phyloP scores from a whole-genome alignment of 1,284 basidiomycete species.

The Vanrija sp. region DNA sequence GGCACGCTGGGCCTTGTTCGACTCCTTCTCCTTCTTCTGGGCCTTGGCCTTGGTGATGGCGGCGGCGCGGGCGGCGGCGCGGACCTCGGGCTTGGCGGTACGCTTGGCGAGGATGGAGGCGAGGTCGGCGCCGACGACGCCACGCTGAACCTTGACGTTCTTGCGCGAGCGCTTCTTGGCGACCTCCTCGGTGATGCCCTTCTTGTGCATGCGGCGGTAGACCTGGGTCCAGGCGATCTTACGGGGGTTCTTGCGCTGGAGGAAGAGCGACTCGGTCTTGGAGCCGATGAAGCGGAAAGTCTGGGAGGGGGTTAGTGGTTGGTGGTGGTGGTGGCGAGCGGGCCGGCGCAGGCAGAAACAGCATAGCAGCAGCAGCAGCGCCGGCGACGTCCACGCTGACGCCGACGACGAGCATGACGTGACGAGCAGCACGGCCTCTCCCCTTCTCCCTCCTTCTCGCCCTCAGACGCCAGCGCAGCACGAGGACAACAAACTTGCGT shows the following conservation, averaged over 20 bases:
- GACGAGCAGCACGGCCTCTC: too few species aligned
- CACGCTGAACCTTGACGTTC: slow-evolving; percentile 97
- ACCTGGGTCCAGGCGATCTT: slow-evolving; percentile 99
- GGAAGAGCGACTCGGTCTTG: slow-evolving; percentile 94
- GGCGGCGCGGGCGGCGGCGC: slow-evolving; percentile 72
- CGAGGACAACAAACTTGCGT: too few species aligned
- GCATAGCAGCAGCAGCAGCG: background rate
- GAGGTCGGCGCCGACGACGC: slow-evolving; percentile 95
- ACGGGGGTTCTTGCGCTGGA: slow-evolving; percentile 99
- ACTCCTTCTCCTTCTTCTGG: slow-evolving; percentile 95
- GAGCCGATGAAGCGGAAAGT: slow-evolving; percentile 86
- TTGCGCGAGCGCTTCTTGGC: slow-evolving; percentile 98
- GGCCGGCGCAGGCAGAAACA: background rate
- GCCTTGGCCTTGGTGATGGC: slow-evolving; percentile 90
- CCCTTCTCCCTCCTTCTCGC: background rate
- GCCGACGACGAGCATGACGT: too few species aligned
- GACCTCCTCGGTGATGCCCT: slow-evolving; percentile 98
- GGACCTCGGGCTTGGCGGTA: slow-evolving; percentile 83
- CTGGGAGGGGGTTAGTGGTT: slow-evolving; percentile 49
- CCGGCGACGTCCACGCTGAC: too few species aligned
- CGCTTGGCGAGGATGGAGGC: slow-evolving; percentile 84
- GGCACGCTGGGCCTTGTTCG: slow-evolving; percentile 74
- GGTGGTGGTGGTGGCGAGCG: background rate
- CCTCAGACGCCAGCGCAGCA: background rate
- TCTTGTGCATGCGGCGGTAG: slow-evolving; percentile 98